Conservation (phyloP, 2,329 filamentous ascomycete genomes). For the Colletotrichum plurivorum region DNA sequence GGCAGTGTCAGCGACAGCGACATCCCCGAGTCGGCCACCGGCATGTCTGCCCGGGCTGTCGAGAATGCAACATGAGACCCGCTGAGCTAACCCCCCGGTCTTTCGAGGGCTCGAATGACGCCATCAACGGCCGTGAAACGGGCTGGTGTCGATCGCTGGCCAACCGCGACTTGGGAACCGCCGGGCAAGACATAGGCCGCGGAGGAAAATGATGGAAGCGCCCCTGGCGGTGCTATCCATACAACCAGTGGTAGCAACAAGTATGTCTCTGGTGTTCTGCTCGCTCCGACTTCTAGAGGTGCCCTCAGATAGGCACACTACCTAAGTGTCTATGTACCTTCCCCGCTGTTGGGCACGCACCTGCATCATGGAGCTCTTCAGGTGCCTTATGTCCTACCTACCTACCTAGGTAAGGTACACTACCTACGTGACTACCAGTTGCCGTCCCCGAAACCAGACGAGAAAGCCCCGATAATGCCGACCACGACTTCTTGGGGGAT, state of each 20-base stretch:
- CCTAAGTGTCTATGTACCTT: too few species aligned
- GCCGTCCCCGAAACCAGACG: slow-evolving; percentile 24
- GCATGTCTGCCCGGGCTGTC: slow-evolving; percentile 11
- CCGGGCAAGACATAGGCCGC: slow-evolving; percentile 30
- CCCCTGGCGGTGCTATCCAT: too few species aligned
- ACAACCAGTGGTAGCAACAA: too few species aligned
- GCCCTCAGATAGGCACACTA: too few species aligned
- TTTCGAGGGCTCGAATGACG: slow-evolving; percentile 6
- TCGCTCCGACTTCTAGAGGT: too few species aligned
- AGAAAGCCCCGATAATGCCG: slow-evolving; percentile 38
- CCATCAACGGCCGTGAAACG: slow-evolving; percentile 23
- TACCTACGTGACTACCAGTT: neutral
- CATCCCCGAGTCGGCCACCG: slow-evolving; percentile 6
- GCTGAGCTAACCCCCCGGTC: neutral
- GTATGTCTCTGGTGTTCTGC: too few species aligned
- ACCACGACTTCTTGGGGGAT: neutral
- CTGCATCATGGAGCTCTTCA: too few species aligned
- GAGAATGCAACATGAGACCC: slow-evolving; percentile 19
- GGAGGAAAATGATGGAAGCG: slow-evolving; percentile 14
- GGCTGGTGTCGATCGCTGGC: slow-evolving; percentile 15
- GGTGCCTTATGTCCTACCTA: too few species aligned
- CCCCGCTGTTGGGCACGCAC: too few species aligned
- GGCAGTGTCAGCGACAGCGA: neutral
- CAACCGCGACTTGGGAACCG: neutral
- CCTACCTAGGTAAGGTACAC: too few species aligned